Evolutionary conservation across 176 grass and related monocot species (phyloP), one percentile per base, ranked within the genome.

Genomic region (Stipa capillata): DNA sequence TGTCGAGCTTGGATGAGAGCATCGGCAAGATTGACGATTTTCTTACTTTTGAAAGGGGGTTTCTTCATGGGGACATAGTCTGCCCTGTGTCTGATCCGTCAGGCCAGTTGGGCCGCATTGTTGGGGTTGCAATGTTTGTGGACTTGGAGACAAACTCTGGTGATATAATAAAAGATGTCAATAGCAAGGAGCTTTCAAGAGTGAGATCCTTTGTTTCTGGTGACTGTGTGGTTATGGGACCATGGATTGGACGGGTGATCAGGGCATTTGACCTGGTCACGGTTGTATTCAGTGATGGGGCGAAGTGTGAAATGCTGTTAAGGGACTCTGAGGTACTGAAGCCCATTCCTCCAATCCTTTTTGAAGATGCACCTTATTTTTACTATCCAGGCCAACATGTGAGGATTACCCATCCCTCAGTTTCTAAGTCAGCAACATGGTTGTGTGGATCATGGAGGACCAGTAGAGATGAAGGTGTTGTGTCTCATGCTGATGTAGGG

Each of bases 11-110:
- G 55, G 96, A 95, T 18, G 92, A 93, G 77, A 95, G 90, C 81
- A 94, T 99, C 28, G 79, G 37, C 39, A 99, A 95, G 77, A 93
- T 99, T 31, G 92, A 99, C 79, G 83, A 93, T 77, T 95, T 95
- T 79, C 84, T 99, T 79, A 86, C 84, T 73, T 95, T 95, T 55
- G 90, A 99, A 74, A 92, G 92, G 55, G 86, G 80, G 1, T 99
- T 93, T 85, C 79, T 84, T 20, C 92, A 91, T 69, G 96, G 96
- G 10, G 96, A 99, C 81, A 88, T 95, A 27, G 92, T 99, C 59
- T 89, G 78, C 75, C 83, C 78, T 40, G 79, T 83, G 35, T 82
- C 77, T 67, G 81, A 99, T 80, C 92, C 92, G 27, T 93, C 88
- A 63, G 90, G 96, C 79, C 92, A 93, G 59, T 57, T 99, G 8